Evolutionary conservation across 1,284 basidiomycete species (phyloP), one percentile per base, ranked within the genome.

Genomic region (Naganishia cerealis): DNA sequence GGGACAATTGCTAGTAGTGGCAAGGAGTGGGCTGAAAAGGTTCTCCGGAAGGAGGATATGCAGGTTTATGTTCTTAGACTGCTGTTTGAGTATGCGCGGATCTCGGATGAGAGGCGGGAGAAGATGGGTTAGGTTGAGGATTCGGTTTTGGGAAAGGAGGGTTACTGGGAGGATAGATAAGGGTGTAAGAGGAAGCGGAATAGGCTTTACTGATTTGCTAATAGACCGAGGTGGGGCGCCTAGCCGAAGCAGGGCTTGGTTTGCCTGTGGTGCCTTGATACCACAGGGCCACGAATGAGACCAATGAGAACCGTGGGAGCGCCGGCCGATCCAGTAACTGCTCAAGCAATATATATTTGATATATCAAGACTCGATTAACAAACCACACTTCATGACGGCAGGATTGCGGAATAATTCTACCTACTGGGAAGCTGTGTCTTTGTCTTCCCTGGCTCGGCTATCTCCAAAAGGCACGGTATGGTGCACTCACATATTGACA

Each of bases 61-160:
- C 57, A 58, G 57, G 57, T 29, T 13, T 58, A 58, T 58, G 57
- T 46, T 29, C 57, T 58, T 13, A 42, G 57, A 43, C 57, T 58
- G 57, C 57, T 58, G 40, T n/a, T 58, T 29, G 57, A 58, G 42
- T 46, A 58, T 58, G 57, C 57, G 24, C 38, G 57, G 21, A 26
- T 58, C 24, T 58, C 57, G 39, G 40, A 58, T 29, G 57, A 58
- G 40, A 58, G 57, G 40, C 57, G 57, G 9, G 57, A 58, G 39
- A n/a, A 42, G 39, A 58, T 58, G 57, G 57, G 57, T 26, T 58
- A 40, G 57, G n/a, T 43, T 46, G 57, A 42, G 21, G 57, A 58
- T 58, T 42, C 43, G 57, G 13, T 42, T 58, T 26, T 16, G 40
- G 38, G 26, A 43, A 21, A 39, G 12, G 9, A 18, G 46, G 46